A percentile compares a stretch with the other conserved stretches of the same genome.
Conservation (phyloP, 1,284 basidiomycete species). For the Irpex lacteus region DNA sequence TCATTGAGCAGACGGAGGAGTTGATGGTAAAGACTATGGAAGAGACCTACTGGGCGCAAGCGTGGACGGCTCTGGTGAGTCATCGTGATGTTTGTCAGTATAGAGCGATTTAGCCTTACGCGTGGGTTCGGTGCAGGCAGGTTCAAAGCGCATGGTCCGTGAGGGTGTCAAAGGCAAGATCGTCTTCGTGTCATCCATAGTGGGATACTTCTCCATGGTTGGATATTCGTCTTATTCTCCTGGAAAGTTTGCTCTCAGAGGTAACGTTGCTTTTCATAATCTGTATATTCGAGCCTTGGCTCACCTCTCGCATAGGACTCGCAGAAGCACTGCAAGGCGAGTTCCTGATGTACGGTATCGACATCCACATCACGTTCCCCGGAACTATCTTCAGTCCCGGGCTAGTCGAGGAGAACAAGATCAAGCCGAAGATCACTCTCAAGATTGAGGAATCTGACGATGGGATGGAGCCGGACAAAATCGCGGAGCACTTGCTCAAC, state of each 20-base stretch:
- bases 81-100: not conserved
- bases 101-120: not conserved
- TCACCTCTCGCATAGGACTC: conserved; percentile 55
- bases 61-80: conserved; percentile 77
- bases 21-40: conserved; percentile 60
- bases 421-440: conserved; percentile 78
- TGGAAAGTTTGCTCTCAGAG: conserved; percentile 87
- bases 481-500: conserved; percentile 60
- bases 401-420: conserved; percentile 76
- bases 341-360: conserved; percentile 75
- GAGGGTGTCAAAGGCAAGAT: conserved; percentile 64
- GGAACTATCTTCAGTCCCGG: conserved; percentile 85
- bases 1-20: conserved; percentile 62
- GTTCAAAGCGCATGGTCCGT: conserved; percentile 68
- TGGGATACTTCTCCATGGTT: conserved; percentile 79
- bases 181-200: conserved; percentile 79
- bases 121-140: conserved; percentile 45
- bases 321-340: conserved; percentile 87
- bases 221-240: conserved; percentile 89
- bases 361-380: conserved; percentile 86
- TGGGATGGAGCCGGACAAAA: conserved; percentile 64
- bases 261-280: conserved; percentile 35
- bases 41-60: conserved; percentile 67
- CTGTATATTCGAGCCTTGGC: not conserved
- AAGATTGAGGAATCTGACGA: conserved; percentile 82